These are phyloP conservation scores for Nidularia sp. DNA, from an alignment of 768 basidiomycete genomes.

Conservation along the genomic window DNA sequence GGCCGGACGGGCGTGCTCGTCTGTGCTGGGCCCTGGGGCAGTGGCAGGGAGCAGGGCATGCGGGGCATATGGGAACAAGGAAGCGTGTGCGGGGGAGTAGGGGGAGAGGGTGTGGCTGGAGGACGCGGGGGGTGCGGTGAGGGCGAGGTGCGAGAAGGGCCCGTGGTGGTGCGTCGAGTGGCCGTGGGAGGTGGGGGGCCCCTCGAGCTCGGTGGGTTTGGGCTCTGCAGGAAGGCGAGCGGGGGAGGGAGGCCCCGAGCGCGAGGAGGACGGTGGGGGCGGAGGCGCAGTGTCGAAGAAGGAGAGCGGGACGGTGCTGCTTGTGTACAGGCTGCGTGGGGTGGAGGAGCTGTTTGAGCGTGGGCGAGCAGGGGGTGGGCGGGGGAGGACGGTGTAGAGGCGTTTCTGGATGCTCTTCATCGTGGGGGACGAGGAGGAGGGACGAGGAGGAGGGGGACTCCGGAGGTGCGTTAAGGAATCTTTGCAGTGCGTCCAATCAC, in stretches of 20 bases:
- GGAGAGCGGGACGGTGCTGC: conserved; percentile 16
- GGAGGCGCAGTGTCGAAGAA: conserved; percentile 18
- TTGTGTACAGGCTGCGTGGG: conserved; percentile 39
- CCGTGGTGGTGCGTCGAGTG: background rate
- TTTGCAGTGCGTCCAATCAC: too few relatives aligned
- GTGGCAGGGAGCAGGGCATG: conserved; percentile 22
- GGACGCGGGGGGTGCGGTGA: conserved; percentile 9
- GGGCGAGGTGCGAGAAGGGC: conserved; percentile 9
- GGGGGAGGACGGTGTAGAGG: conserved; percentile 38
- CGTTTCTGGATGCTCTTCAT: conserved; percentile 51
- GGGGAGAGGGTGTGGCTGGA: conserved; percentile 1
- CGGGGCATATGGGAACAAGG: conserved; percentile 30
- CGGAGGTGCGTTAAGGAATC: too few relatives aligned
- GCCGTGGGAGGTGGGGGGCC: conserved; percentile 7
- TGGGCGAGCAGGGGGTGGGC: conserved; percentile 27
- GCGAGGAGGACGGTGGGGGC: conserved; percentile 9
- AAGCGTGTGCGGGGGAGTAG: background rate
- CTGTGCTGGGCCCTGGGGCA: conserved; percentile 18
- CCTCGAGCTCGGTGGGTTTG: conserved; percentile 9
- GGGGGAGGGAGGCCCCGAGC: conserved; percentile 9
- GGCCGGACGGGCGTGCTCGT: conserved; percentile 16
- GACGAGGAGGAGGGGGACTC: too few relatives aligned
- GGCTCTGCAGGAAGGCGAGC: conserved; percentile 10
- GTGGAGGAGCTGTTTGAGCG: conserved; percentile 40
- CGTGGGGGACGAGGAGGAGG: conserved; percentile 6